These are phyloP conservation scores for Ensete glaucum DNA, from an alignment of 176 grass and related monocot genomes.

Conservation along the genomic window DNA sequence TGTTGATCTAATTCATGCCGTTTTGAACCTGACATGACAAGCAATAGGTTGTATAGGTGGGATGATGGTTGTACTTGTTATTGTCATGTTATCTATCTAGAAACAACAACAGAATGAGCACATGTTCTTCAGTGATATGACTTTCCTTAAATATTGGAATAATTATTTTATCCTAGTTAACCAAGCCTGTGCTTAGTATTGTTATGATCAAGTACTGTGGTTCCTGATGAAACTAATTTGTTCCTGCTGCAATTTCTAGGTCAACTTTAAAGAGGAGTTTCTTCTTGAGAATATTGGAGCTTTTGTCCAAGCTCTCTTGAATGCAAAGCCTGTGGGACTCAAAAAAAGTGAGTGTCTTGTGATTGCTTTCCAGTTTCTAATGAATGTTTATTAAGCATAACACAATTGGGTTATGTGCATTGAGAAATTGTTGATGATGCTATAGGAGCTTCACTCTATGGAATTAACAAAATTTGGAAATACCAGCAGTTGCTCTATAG, in stretches of 20 bases:
- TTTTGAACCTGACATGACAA: not conserved
- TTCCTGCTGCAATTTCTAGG: slow-evolving; percentile 32
- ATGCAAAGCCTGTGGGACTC: slow-evolving; percentile 82
- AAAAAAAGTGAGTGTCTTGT: slow-evolving; percentile 78
- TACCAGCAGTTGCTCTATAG: too few relatives aligned
- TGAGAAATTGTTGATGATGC: not conserved
- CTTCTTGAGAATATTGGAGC: slow-evolving; percentile 95
- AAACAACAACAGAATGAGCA: not conserved
- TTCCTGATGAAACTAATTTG: too few relatives aligned
- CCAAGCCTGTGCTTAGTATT: too few relatives aligned
- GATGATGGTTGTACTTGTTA: not conserved
- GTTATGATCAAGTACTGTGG: too few relatives aligned
- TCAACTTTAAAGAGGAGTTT: slow-evolving; percentile 82
- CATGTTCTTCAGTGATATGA: too few relatives aligned
- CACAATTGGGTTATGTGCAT: not conserved
- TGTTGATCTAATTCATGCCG: not conserved
- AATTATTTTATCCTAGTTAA: too few relatives aligned
- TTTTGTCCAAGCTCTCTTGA: slow-evolving; percentile 85
- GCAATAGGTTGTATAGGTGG: not conserved
- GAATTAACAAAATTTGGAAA: too few relatives aligned
- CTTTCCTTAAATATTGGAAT: too few relatives aligned
- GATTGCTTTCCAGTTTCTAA: slow-evolving; percentile 6
- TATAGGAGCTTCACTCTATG: too few relatives aligned
- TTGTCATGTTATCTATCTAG: not conserved
- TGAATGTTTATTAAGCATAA: not conserved